Base-by-base conservation (phyloP, 1,284 basidiomycete genomes). In the Ceratobasidium sp. region DNA sequence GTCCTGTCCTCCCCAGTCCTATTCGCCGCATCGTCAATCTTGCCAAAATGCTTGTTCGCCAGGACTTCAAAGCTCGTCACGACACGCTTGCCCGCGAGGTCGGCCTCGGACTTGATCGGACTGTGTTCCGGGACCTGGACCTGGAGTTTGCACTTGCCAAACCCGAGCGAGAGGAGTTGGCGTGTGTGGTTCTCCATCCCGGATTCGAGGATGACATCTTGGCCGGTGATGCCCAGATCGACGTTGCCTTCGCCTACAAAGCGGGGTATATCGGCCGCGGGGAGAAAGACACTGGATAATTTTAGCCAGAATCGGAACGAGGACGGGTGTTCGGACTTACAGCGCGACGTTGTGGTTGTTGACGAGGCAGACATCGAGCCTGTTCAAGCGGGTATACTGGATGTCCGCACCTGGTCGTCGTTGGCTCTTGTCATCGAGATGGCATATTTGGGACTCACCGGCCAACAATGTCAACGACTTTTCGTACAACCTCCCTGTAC, bases 181-280 rank as follows among this genome's bases (percentile, higher is more conserved):
- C 89, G 89, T 76, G 98, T 90, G 73, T 90, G 87, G 19, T 86
- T 81, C 77, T 92, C 85, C 89, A 94, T 94, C 76, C 89, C 86
- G 31, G 95, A 88, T 83, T 99, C 97, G 74, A 96, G 89, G 77
- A 99, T 95, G 80, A 98, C 95, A 83, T 99, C 97, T 83, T 98
- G 96, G 0, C 97, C 97, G 7, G 95, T 97, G 77, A 97, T 96
- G 6, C 95, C 95, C 39, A 77, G 85, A 81, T 97, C 93, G 79
- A 99, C 93, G 80, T 98, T 95, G 73, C 97, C 97, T 82, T 98
- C 95, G 37, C 95, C 98, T 46, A 99, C 98, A 83, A 98, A 99
- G 43, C 96, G 97, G 13, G 97, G 97, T 77, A 99, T 99, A 81
- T 99, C 98, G 8, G 94, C 88, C 0, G 98, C 98, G 27, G 98